Evolutionary conservation across 1,139 yeast species (phyloP).

Genomic region (Geotrichum fermentans): DNA sequence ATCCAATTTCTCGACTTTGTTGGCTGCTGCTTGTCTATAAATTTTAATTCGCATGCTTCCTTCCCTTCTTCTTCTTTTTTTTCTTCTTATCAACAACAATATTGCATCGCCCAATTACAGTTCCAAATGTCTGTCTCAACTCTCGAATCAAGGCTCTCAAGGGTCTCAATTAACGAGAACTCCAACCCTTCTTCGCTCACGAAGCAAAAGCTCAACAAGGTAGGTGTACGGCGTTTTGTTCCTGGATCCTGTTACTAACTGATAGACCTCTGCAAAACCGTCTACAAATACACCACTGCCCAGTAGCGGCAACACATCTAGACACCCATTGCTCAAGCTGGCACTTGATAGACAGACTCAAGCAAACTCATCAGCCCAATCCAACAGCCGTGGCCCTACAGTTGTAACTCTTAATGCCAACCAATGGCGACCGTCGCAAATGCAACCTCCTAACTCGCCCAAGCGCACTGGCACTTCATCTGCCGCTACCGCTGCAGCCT

Average conservation of each 20-base stretch:
- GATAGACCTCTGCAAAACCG: constrained; percentile 4
- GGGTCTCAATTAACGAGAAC: constrained; percentile 30
- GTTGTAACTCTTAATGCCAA: constrained; percentile 26
- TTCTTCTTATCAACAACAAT: background rate
- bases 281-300: constrained; percentile 11
- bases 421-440: constrained; percentile 28
- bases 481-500: constrained; percentile 14
- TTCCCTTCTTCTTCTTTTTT: background rate
- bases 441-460: constrained; percentile 27
- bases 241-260: no score
- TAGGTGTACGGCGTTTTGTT: background rate
- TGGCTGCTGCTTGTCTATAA: background rate
- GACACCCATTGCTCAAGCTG: constrained; percentile 32
- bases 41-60: no score
- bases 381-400: constrained; percentile 12
- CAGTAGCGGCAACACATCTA: constrained; percentile 1
- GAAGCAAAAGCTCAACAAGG: constrained; percentile 16
- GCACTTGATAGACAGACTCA: constrained; percentile 32
- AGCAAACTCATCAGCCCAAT: constrained; percentile 20
- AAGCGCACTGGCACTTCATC: constrained; percentile 18
- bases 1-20: no score
- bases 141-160: constrained; percentile 28
- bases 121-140: constrained; percentile 24
- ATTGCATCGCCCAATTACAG: background rate
- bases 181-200: constrained; percentile 21